Evolutionary conservation across 2,329 filamentous ascomycete genomes (phyloP), one percentile per base, ranked within the genome.

Genomic region (Neoarthrinium moseri): DNA sequence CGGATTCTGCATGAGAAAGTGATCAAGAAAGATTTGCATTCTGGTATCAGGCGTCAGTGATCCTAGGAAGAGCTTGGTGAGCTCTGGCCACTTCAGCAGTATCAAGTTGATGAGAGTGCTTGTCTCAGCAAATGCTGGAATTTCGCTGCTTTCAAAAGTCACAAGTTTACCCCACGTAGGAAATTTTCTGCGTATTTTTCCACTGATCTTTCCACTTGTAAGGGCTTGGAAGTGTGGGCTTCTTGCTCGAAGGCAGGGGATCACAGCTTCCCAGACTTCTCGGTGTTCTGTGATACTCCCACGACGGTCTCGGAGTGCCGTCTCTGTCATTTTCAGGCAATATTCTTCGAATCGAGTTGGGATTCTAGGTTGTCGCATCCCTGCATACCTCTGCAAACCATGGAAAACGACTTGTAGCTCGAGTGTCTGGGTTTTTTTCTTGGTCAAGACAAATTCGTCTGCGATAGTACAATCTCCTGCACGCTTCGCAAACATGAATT

Each of bases 401-500:
- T 52, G 50, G 27, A 55, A 56, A 18, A 49, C 43, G 24, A 53
- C 52, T 29, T 46, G 41, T 18, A 56, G 29, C 21, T 55, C 51
- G 23, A 51, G 46, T 29, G 41, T 44, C 2, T 38, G 36, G 7
- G 48, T 32, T 11, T 34, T 26, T 2, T 45, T 10, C 6, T 53
- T 30, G 4, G 56, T 52, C 22, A 61, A 41, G 8, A 56, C 55
- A 20, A 56, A 61, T 22, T 55, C 50, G 7, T 50, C 51, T 1
- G 47, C 23, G 4, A 42, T 44, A 18, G 50, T 54, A 11, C 55
- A 59, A 18, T 56, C 58, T 34, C 57, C 57, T 8, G 58, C 53
- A 2, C 42, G 8, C 5, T 41, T 24, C 13, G 43, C 48, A 32
- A 55, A 59, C 8, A 60, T 50, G 8, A 54, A 61, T 32, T 61